These are phyloP conservation scores for Xylariaceae sp. DNA, from an alignment of 2,329 filamentous ascomycete species.

Conservation along the genomic window DNA sequence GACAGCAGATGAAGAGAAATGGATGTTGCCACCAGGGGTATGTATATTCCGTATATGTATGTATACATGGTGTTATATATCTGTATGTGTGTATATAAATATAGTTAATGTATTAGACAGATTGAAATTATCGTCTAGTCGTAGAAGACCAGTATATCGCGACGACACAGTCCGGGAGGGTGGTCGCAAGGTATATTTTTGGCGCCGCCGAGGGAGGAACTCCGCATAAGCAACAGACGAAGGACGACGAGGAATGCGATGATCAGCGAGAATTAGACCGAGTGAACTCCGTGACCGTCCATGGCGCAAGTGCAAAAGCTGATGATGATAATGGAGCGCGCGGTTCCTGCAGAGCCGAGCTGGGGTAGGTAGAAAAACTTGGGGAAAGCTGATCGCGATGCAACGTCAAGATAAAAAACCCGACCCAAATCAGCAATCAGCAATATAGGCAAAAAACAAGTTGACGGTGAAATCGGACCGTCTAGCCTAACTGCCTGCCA, in stretches of 20 bases:
- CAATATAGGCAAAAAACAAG: conserved; percentile 7
- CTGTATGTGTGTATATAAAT: too few relatives aligned
- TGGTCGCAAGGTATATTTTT: neutral
- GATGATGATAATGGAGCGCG: conserved; percentile 10
- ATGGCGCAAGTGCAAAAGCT: conserved; percentile 16
- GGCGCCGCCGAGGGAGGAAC: conserved; percentile 9
- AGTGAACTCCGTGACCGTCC: conserved; percentile 16
- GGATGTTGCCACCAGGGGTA: neutral
- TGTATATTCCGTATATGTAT: neutral
- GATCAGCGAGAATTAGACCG: conserved; percentile 19
- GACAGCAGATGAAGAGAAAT: neutral
- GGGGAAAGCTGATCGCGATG: conserved; percentile 14
- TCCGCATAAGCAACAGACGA: conserved; percentile 15
- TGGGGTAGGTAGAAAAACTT: conserved; percentile 13
- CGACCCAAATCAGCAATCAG: conserved; percentile 13
- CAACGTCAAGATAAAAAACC: conserved; percentile 5
- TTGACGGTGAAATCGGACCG: conserved; percentile 25
- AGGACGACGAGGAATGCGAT: conserved; percentile 11
- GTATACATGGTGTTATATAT: neutral
- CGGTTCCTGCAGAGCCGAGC: conserved; percentile 17
- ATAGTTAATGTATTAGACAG: too few relatives aligned
- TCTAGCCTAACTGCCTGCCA: conserved; percentile 23
- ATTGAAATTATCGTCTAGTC: too few relatives aligned
- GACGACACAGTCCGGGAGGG: neutral
- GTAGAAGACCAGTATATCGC: neutral